Percentiles rank a stretch among this genome's conserved stretches.
These are phyloP conservation scores for Hansenula anomala DNA, from an alignment of 1,139 yeast species.

Conservation along the genomic window DNA sequence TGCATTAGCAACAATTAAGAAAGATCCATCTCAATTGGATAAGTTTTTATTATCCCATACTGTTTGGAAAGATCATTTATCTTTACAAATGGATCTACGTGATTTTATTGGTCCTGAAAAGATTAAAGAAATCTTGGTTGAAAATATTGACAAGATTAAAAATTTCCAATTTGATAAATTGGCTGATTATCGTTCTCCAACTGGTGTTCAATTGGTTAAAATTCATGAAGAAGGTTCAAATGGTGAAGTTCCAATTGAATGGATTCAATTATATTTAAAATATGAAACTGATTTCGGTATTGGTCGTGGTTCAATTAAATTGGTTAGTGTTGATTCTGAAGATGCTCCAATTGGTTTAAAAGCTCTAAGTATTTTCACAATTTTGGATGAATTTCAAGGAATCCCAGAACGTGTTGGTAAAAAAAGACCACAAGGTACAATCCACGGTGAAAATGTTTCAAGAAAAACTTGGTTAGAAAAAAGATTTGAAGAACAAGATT, in stretches of 20 bases:
- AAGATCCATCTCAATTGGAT: slow-evolving; percentile 16
- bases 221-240: slow-evolving; percentile 25
- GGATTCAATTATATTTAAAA: slow-evolving; percentile 31
- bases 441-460: slow-evolving; percentile 32
- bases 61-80: slow-evolving; percentile 34
- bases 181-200: slow-evolving; percentile 27
- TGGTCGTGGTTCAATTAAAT: slow-evolving; percentile 31
- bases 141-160: slow-evolving; percentile 20
- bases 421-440: slow-evolving; percentile 33
- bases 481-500: slow-evolving; percentile 24
- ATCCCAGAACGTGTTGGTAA: slow-evolving; percentile 30
- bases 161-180: slow-evolving; percentile 24
- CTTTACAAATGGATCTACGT: slow-evolving; percentile 29
- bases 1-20: slow-evolving; percentile 11
- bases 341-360: slow-evolving; percentile 25
- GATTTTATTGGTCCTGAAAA: slow-evolving; percentile 28
- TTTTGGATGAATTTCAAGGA: slow-evolving; percentile 30
- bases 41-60: slow-evolving; percentile 26
- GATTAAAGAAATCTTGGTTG: slow-evolving; percentile 18
- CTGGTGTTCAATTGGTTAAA: slow-evolving; percentile 24
- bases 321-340: slow-evolving; percentile 27
- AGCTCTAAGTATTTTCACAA: slow-evolving; percentile 31
- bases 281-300: slow-evolving; percentile 29
- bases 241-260: slow-evolving; percentile 26
- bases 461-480: slow-evolving; percentile 30